Conservation (phyloP, 306 rosid genomes). For the Oxytropis ochrocephala region DNA sequence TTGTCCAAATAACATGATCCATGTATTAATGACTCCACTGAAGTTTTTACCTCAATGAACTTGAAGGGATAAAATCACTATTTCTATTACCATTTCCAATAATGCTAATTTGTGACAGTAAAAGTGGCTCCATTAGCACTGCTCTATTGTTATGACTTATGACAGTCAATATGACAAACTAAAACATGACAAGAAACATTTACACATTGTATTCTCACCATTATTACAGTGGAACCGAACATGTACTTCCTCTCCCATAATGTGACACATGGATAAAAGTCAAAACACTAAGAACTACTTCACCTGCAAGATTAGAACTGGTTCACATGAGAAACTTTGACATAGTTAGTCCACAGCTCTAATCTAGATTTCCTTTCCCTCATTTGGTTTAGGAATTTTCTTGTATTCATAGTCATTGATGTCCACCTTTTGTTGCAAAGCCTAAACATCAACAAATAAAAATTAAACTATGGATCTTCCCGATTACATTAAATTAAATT, state of each 20-base stretch:
- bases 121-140: constrained; percentile 3
- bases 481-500: neutral
- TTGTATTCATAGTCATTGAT: constrained; percentile 61
- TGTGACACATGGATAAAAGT: neutral
- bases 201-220: neutral
- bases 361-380: constrained; percentile 35
- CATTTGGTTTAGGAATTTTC: constrained; percentile 63
- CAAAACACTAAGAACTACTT: constrained; percentile 13
- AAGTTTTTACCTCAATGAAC: too few relatives aligned
- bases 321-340: constrained; percentile 11
- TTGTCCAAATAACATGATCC: too few relatives aligned
- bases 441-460: constrained; percentile 28
- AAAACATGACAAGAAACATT: constrained; percentile 5
- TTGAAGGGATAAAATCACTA: too few relatives aligned
- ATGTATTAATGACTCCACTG: too few relatives aligned
- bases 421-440: constrained; percentile 70
- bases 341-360: neutral
- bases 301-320: constrained; percentile 1
- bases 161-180: constrained; percentile 16
- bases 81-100: too few relatives aligned
- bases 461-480: constrained; percentile 14
- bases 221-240: constrained; percentile 9
- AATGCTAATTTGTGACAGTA: constrained; percentile 11
- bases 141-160: neutral
- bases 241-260: constrained; percentile 12